phyloP scores from a whole-genome alignment of 2,329 filamentous ascomycete species.

The Aureobasidium melanogenum region DNA sequence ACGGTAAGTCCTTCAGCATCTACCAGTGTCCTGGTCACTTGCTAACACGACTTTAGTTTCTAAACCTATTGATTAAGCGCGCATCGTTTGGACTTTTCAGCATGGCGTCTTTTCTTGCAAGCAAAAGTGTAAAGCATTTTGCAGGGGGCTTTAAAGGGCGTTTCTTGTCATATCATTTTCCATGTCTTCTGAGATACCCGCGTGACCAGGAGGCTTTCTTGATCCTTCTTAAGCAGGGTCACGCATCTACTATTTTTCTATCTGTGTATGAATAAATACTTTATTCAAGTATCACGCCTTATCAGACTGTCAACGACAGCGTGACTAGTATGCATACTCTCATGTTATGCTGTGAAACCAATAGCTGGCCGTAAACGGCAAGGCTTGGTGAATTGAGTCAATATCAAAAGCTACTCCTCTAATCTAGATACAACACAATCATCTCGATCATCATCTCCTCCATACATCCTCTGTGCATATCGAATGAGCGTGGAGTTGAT shows the following conservation, averaged over 20 bases:
- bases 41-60: background rate
- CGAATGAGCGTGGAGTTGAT: too few species aligned
- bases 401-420: too few species aligned
- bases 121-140: background rate
- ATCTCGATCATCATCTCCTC: too few species aligned
- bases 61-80: background rate
- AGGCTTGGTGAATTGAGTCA: too few species aligned
- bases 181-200: slow-evolving; percentile 8
- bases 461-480: too few species aligned
- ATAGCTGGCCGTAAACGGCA: too few species aligned
- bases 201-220: slow-evolving; percentile 1
- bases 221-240: background rate
- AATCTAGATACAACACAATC: background rate
- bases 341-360: too few species aligned
- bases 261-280: background rate
- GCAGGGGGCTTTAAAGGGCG: background rate
- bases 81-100: background rate
- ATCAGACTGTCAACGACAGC: background rate
- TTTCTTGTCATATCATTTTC: background rate
- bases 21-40: background rate
- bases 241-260: background rate
- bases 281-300: background rate
- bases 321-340: too few species aligned
- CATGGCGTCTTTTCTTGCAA: slow-evolving; percentile 2
- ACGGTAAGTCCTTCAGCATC: slow-evolving; percentile 44